A percentile compares a stretch with the other conserved stretches of the same genome.
Conservation (phyloP, 352 stramenopile species). For the Pythium oligandrum region DNA sequence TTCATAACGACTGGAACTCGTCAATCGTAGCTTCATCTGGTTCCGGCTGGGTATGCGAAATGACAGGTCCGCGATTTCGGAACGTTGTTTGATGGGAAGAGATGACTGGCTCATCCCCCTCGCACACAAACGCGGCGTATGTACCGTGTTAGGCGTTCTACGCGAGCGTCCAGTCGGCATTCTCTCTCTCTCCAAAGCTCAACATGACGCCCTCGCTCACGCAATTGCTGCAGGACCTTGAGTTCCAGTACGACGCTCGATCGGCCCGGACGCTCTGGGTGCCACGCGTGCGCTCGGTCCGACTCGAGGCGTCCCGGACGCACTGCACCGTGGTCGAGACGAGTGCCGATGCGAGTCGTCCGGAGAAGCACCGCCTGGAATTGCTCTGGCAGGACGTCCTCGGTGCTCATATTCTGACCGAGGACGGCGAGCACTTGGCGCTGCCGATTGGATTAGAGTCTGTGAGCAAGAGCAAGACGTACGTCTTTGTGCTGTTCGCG, state of each 20-base stretch:
- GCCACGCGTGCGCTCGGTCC: background rate
- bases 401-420: conserved; percentile 47
- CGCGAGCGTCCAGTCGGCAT: conserved; percentile 13
- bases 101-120: too few relatives aligned
- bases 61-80: too few relatives aligned
- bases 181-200: conserved; percentile 1
- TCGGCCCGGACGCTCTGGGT: too few relatives aligned
- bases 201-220: conserved; percentile 22
- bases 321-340: conserved; percentile 4
- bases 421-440: conserved; percentile 32
- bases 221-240: conserved; percentile 17
- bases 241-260: too few relatives aligned
- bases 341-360: background rate
- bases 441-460: conserved; percentile 12
- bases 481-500: conserved; percentile 44
- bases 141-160: too few relatives aligned
- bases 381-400: conserved; percentile 50
- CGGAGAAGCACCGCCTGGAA: conserved; percentile 9
- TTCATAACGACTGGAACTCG: too few relatives aligned
- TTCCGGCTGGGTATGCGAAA: too few relatives aligned
- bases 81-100: too few relatives aligned
- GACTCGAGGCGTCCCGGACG: conserved; percentile 10
- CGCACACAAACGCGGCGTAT: too few relatives aligned
- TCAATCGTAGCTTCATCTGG: too few relatives aligned
- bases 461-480: conserved; percentile 12